Evolutionary conservation across 202 grass and related monocot genomes (phyloP).

Genomic region (Eragrostis tef): DNA sequence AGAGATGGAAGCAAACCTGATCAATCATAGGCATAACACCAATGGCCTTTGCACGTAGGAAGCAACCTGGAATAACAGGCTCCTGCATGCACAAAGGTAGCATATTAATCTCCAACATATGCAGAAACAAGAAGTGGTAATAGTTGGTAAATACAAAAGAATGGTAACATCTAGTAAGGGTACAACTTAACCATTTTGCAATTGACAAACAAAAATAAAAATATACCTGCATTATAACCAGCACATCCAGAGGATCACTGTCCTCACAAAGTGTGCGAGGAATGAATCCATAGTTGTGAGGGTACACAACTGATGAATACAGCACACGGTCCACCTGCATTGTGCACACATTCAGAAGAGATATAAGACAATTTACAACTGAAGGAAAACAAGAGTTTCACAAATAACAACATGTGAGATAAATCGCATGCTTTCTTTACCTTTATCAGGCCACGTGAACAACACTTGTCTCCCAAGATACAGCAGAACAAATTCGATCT

Average conservation of each 20-base stretch:
- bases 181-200: neutral
- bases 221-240: constrained; percentile 94
- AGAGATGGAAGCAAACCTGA: constrained; percentile 60
- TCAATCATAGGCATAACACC: constrained; percentile 99
- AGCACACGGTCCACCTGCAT: constrained; percentile 88
- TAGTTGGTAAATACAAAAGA: neutral
- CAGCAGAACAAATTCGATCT: neutral
- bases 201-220: constrained; percentile 5
- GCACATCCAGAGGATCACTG: constrained; percentile 88
- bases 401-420: neutral
- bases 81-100: constrained; percentile 54
- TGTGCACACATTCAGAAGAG: constrained; percentile 3
- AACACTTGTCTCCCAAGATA: neutral
- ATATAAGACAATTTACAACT: constrained; percentile 20
- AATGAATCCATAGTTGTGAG: constrained; percentile 98
- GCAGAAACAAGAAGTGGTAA: neutral
- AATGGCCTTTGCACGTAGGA: constrained; percentile 87
- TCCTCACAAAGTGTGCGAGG: constrained; percentile 94
- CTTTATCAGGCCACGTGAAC: too few species aligned
- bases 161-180: neutral
- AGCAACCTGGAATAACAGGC: constrained; percentile 87
- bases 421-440: constrained; percentile 33
- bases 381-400: neutral
- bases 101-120: neutral
- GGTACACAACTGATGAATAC: constrained; percentile 96